phyloP scores from a whole-genome alignment of 768 basidiomycete species.

The Kwoniella shandongensis region DNA sequence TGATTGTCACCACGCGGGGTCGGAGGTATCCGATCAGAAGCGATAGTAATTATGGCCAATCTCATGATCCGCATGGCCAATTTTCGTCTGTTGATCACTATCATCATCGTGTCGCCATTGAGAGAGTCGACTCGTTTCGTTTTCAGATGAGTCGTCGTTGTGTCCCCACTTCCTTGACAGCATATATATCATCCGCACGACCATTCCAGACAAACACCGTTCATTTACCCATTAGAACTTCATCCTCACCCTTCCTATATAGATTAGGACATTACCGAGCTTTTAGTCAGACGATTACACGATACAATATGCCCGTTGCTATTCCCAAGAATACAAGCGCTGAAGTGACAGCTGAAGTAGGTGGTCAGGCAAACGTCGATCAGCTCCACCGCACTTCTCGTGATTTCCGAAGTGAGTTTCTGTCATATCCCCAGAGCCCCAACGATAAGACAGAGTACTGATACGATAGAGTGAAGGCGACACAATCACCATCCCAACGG shows the following conservation, averaged over 20 bases:
- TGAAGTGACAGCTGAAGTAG: constrained; percentile 47
- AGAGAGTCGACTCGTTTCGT: too few species aligned
- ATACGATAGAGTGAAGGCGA: constrained; percentile 40
- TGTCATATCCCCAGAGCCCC: neutral
- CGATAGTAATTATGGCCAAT: too few species aligned
- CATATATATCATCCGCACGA: too few species aligned
- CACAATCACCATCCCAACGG: constrained; percentile 53
- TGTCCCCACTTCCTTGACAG: too few species aligned
- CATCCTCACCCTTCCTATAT: neutral
- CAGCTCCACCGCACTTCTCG: constrained; percentile 35
- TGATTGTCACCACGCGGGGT: too few species aligned
- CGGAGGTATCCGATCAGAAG: too few species aligned
- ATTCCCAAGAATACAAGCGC: constrained; percentile 5
- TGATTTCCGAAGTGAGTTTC: constrained; percentile 52
- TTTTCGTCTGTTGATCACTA: too few species aligned
- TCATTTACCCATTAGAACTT: too few species aligned
- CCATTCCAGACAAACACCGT: too few species aligned
- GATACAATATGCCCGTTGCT: constrained; percentile 1
- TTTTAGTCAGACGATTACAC: neutral
- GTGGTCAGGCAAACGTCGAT: constrained; percentile 51
- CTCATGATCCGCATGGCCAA: too few species aligned
- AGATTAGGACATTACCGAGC: neutral
- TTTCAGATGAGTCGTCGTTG: too few species aligned
- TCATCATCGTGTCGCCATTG: too few species aligned
- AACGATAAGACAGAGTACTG: neutral